Percentiles rank a stretch among this genome's conserved stretches.
Conservation (phyloP, 2,329 filamentous ascomycete genomes). For the Dactylellina haptotyla region DNA sequence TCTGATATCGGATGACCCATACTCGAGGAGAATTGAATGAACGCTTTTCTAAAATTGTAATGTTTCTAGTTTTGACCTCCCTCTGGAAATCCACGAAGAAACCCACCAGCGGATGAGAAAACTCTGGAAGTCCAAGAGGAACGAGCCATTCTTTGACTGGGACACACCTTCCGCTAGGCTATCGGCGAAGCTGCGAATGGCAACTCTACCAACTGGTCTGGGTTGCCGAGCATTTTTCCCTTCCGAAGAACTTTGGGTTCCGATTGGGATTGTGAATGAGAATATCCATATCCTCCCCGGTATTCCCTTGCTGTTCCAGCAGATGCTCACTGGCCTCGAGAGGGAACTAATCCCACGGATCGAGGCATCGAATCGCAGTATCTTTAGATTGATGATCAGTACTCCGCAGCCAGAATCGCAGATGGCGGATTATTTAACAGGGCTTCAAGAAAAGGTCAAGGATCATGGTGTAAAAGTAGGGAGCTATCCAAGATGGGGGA, state of each 20-base stretch:
- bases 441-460: slow-evolving; percentile 78
- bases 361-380: slow-evolving; percentile 79
- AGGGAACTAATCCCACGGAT: slow-evolving; percentile 74
- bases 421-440: slow-evolving; percentile 82
- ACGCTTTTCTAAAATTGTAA: neutral
- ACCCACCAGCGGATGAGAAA: slow-evolving; percentile 84
- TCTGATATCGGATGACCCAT: too few species aligned
- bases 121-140: slow-evolving; percentile 77
- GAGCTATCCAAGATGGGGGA: slow-evolving; percentile 92
- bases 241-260: slow-evolving; percentile 86
- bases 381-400: slow-evolving; percentile 80
- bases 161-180: slow-evolving; percentile 80
- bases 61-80: slow-evolving; percentile 67
- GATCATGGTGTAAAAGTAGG: slow-evolving; percentile 87
- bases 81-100: slow-evolving; percentile 78
- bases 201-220: slow-evolving; percentile 79
- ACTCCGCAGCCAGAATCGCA: slow-evolving; percentile 88
- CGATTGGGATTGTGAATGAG: slow-evolving; percentile 85
- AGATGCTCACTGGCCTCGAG: slow-evolving; percentile 76
- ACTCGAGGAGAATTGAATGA: neutral
- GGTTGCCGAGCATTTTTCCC: slow-evolving; percentile 82
- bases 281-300: slow-evolving; percentile 95
- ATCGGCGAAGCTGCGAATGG: slow-evolving; percentile 88
- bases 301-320: slow-evolving; percentile 84
- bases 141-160: slow-evolving; percentile 82